Percentiles rank a stretch among this genome's conserved stretches.
phyloP scores from a whole-genome alignment of 1,139 yeast species.

The Candida buenavistaensis region DNA sequence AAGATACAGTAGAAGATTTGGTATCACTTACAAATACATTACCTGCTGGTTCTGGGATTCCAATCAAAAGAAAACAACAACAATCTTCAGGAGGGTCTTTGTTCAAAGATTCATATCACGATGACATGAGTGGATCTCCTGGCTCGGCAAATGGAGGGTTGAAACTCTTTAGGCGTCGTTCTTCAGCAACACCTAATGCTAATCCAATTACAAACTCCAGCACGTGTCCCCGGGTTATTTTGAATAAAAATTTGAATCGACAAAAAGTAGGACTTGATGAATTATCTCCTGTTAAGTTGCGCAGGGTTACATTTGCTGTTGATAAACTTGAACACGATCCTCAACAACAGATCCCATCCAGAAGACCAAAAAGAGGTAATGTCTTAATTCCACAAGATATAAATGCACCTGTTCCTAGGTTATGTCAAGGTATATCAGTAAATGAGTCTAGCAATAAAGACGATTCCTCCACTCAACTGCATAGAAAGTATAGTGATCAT shows the following conservation, averaged over 20 bases:
- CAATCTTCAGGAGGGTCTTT: constrained; percentile 9
- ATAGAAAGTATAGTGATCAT: constrained; percentile 38
- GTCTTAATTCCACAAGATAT: constrained; percentile 75
- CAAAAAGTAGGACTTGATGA: constrained; percentile 39
- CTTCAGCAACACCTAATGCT: constrained; percentile 10
- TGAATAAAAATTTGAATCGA: constrained; percentile 49
- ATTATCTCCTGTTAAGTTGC: constrained; percentile 38
- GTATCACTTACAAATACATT: constrained; percentile 21
- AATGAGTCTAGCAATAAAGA: constrained; percentile 22
- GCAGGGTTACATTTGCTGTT: constrained; percentile 74
- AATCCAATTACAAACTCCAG: too few relatives aligned
- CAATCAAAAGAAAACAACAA: constrained; percentile 15
- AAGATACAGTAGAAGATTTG: constrained; percentile 21
- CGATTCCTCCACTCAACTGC: constrained; percentile 6
- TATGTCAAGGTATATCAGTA: constrained; percentile 61
- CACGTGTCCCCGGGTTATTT: constrained; percentile 29
- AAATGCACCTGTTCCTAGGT: constrained; percentile 59
- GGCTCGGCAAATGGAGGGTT: constrained; percentile 7
- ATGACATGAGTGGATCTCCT: constrained; percentile 6
- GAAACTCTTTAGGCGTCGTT: constrained; percentile 15
- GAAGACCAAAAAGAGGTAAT: constrained; percentile 79
- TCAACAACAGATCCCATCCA: constrained; percentile 92
- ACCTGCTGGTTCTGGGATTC: constrained; percentile 21
- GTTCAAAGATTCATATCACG: constrained; percentile 15
- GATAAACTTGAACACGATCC: constrained; percentile 75